Percentiles rank a stretch among this genome's conserved stretches.
Evolutionary conservation across 2,329 filamentous ascomycete species (phyloP).

Genomic region (Sporothrix euskadiensis): DNA sequence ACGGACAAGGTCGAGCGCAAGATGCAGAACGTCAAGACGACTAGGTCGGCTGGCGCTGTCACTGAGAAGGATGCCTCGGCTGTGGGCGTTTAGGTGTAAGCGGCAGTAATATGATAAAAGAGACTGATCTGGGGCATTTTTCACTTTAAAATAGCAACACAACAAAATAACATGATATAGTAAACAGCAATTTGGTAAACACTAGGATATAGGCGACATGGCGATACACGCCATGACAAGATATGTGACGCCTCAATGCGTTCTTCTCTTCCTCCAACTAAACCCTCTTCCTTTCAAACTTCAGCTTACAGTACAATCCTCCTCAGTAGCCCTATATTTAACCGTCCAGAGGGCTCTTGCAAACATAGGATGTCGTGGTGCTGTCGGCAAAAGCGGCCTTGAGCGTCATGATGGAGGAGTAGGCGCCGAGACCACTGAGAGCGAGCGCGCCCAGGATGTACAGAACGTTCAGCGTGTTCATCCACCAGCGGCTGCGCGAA

Average conservation of each 20-base stretch:
- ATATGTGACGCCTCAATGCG: not conserved
- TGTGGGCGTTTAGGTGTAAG: not conserved
- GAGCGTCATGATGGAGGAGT: slow-evolving; percentile 30
- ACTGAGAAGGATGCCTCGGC: not conserved
- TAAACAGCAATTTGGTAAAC: not conserved
- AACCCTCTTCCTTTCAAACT: no score
- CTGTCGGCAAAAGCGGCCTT: slow-evolving; percentile 27
- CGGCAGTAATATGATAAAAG: no score
- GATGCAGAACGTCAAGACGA: slow-evolving; percentile 6
- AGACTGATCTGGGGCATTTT: no score
- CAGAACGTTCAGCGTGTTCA: slow-evolving; percentile 29
- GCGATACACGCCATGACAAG: not conserved
- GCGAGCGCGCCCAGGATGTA: slow-evolving; percentile 31
- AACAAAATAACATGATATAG: not conserved
- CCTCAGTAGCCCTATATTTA: not conserved
- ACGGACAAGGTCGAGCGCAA: slow-evolving; percentile 25
- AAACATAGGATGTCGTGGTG: slow-evolving; percentile 32
- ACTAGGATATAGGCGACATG: not conserved
- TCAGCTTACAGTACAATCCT: not conserved
- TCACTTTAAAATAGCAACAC: no score
- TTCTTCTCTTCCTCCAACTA: not conserved
- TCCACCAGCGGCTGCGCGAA: slow-evolving; percentile 31
- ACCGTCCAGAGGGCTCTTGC: slow-evolving; percentile 31
- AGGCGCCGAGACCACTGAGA: slow-evolving; percentile 31
- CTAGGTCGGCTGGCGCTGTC: not conserved